These are phyloP conservation scores for Boletus eberwhitei DNA, from an alignment of 768 basidiomycete genomes.

Conservation along the genomic window DNA sequence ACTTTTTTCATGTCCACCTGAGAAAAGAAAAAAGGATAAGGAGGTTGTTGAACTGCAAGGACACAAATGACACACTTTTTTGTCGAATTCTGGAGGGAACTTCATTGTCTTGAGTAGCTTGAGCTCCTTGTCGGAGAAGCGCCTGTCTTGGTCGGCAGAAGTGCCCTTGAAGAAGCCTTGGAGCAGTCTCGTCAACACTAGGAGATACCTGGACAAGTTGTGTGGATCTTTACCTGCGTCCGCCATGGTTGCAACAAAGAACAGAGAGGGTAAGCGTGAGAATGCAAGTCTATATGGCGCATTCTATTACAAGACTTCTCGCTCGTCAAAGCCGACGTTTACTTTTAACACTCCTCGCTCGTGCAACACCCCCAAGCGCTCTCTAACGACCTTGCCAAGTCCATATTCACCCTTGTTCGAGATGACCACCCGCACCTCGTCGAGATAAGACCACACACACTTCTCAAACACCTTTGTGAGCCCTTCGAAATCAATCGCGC, in stretches of 20 bases:
- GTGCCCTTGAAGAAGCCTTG: slow-evolving; percentile 88
- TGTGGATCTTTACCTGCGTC: slow-evolving; percentile 47
- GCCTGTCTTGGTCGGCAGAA: slow-evolving; percentile 84
- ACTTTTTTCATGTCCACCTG: slow-evolving; percentile 96
- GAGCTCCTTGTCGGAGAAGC: slow-evolving; percentile 93
- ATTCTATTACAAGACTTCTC: slow-evolving; percentile 24
- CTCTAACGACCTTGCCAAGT: slow-evolving; percentile 23
- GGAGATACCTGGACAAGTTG: slow-evolving; percentile 9
- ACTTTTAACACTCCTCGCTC: slow-evolving; percentile 30
- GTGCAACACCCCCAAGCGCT: slow-evolving; percentile 18
- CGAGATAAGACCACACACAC: slow-evolving; percentile 19
- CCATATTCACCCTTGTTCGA: slow-evolving; percentile 30
- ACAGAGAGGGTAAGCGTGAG: slow-evolving; percentile 12
- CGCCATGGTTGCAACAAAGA: slow-evolving; percentile 42
- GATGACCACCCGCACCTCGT: slow-evolving; percentile 28
- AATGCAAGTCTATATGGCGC: slow-evolving; percentile 9
- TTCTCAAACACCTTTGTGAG: slow-evolving; percentile 22
- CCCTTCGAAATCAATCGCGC: slow-evolving; percentile 30
- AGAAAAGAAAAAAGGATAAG: not conserved
- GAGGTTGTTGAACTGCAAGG: not conserved
- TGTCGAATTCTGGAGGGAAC: slow-evolving; percentile 85
- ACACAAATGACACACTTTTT: slow-evolving; percentile 54
- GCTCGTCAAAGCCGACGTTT: slow-evolving; percentile 31
- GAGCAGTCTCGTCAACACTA: slow-evolving; percentile 2
- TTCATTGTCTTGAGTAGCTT: slow-evolving; percentile 87